Evolutionary conservation across 1,284 basidiomycete species (phyloP), one percentile per base, ranked within the genome.

Genomic region (Ustilago curta): DNA sequence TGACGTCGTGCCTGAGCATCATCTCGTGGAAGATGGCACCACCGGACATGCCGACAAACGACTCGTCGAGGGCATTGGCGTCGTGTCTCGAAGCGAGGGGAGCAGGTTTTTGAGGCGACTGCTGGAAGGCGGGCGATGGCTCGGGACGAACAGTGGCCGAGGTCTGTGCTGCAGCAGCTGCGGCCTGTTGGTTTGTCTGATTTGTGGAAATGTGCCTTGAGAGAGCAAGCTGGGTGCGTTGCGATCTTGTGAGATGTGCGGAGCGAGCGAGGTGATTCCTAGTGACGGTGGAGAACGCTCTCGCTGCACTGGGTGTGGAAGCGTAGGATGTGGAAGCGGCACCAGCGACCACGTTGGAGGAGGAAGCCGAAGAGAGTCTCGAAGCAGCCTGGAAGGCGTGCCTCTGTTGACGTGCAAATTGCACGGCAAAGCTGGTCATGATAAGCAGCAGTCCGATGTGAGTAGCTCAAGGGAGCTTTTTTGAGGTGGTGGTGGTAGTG

Each of bases 1-100:
- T 97, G 82, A 99, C 95, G 64, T 90, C 90, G 86, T 99, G 96
- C 59, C 96, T 89, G 65, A 95, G 91, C 94, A 99, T 97, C 96
- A 99, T 98, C 87, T 99, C 95, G 86, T 99, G 95, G 87, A 99
- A 97, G 84, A 99, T 97, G 86, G 97, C 90, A 39, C 96, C 96
- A 35, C 96, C 96, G 19, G 94, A 93, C 87, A 96, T 90, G 68
- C 96, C 96, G 62, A 98, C 90, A 83, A 99, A 97, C 51, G 83
- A 84, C 51, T 80, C 67, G 66, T 87, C 86, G 67, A 87, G 80
- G 11, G 83, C 71, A 18, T 75, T 67, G 43, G 72, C 65, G 23
- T 77, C 72, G 40, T 77, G 70, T 37, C 52, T 40, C 5, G 51
- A 58, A 3, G 61, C 52, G 31, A 75, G 74, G 14, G 71, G 71